Conservation (phyloP, 441 rosid genomes). For the Jatropha podagrica region DNA sequence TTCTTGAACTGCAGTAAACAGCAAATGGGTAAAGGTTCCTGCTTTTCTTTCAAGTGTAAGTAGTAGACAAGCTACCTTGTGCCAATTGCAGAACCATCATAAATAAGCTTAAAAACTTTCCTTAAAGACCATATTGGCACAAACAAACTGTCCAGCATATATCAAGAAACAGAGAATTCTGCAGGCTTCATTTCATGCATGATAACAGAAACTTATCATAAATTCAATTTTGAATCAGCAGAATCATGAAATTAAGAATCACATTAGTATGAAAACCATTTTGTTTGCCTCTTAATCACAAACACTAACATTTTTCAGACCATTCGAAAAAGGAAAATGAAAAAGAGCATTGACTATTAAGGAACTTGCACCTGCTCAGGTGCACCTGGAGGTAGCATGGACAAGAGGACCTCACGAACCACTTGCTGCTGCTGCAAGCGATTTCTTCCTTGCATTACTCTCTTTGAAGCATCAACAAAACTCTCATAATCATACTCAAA, state of each 20-base stretch:
- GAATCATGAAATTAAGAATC: too few relatives aligned
- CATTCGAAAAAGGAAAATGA: not conserved
- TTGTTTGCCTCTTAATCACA: too few relatives aligned
- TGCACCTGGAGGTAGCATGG: constrained; percentile 94
- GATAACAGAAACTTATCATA: too few relatives aligned
- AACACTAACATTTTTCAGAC: not conserved
- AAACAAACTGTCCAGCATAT: too few relatives aligned
- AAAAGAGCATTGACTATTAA: not conserved
- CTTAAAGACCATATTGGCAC: too few relatives aligned
- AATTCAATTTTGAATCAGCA: too few relatives aligned
- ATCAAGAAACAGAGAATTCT: too few relatives aligned
- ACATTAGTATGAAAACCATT: too few relatives aligned
- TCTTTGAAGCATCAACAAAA: constrained; percentile 80
- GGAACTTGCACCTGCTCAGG: constrained; percentile 60
- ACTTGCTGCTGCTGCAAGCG: constrained; percentile 76
- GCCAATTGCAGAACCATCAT: too few relatives aligned
- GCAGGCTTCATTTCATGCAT: too few relatives aligned
- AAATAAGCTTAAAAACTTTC: too few relatives aligned
- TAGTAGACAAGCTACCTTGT: too few relatives aligned
- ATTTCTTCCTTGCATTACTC: constrained; percentile 79
- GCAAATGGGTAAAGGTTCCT: not conserved
- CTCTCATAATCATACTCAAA: constrained; percentile 68
- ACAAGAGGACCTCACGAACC: constrained; percentile 84
- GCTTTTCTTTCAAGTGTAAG: not conserved
- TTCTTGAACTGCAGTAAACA: constrained; percentile 61